phyloP scores from a whole-genome alignment of 371 early-diverging fungal species.

The Rhizopus sp. region DNA sequence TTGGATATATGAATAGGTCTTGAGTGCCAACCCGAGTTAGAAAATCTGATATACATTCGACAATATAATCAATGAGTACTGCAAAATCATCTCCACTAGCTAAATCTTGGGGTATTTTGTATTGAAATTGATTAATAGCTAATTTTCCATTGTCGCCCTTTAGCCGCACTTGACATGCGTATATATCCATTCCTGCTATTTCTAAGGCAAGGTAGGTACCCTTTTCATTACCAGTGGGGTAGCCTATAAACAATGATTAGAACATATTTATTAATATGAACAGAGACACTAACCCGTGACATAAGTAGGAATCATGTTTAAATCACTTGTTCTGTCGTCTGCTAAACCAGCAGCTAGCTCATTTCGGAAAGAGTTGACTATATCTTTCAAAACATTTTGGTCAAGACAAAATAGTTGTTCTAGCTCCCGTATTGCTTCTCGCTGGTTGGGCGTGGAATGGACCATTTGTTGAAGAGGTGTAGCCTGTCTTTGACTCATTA shows the following conservation, averaged over 20 bases:
- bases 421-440: conserved; percentile 32
- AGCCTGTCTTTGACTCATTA: conserved; percentile 27
- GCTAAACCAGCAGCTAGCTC: conserved; percentile 43
- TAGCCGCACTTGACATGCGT: conserved; percentile 52
- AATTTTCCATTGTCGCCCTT: conserved; percentile 52
- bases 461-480: conserved; percentile 18
- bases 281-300: conserved; percentile 39
- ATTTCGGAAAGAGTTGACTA: conserved; percentile 35
- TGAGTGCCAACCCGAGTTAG: conserved; percentile 47
- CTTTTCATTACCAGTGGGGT: conserved; percentile 85
- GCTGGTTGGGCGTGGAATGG: conserved; percentile 24
- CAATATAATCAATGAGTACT: conserved; percentile 87
- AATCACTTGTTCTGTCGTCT: conserved; percentile 49
- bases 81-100: conserved; percentile 61
- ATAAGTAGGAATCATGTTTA: conserved; percentile 56
- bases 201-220: conserved; percentile 93
- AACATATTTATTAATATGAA: neutral
- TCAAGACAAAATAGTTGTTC: conserved; percentile 34
- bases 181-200: conserved; percentile 80
- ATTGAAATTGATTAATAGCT: conserved; percentile 62
- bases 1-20: conserved; percentile 49
- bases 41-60: conserved; percentile 62
- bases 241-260: conserved; percentile 24
- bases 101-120: conserved; percentile 80
- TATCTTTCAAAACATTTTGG: conserved; percentile 18